A percentile compares a stretch with the other conserved stretches of the same genome.
phyloP scores from a whole-genome alignment of 176 grass and related monocot genomes.

The Metroxylon sagu region DNA sequence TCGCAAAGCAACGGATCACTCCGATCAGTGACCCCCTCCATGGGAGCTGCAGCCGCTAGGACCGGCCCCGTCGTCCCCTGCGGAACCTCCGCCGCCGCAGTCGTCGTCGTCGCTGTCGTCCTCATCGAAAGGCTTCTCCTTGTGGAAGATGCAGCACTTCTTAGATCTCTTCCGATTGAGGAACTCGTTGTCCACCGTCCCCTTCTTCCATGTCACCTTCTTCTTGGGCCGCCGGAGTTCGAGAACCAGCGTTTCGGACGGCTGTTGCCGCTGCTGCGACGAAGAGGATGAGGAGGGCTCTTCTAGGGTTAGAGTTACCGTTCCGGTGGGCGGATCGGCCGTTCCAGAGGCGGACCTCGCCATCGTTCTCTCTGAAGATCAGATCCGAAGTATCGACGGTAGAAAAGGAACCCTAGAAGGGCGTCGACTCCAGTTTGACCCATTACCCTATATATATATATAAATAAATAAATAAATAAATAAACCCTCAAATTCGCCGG shows the following conservation, averaged over 20 bases:
- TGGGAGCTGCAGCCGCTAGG: slow-evolving; percentile 36
- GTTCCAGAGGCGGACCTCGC: too few relatives aligned
- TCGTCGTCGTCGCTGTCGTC: slow-evolving; percentile 88
- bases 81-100: slow-evolving; percentile 7
- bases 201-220: slow-evolving; percentile 94
- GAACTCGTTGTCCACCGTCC: slow-evolving; percentile 92
- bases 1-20: too few relatives aligned
- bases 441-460: too few relatives aligned
- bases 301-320: slow-evolving; percentile 37
- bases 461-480: too few relatives aligned
- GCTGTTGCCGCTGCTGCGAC: slow-evolving; percentile 20
- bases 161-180: slow-evolving; percentile 90
- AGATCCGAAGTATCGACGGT: too few relatives aligned
- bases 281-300: slow-evolving; percentile 23
- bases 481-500: too few relatives aligned
- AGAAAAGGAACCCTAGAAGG: too few relatives aligned
- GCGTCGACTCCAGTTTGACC: too few relatives aligned
- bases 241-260: slow-evolving; percentile 51
- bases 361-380: too few relatives aligned
- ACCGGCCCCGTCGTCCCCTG: slow-evolving; percentile 3
- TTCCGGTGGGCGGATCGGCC: slow-evolving; percentile 17
- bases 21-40: slow-evolving; percentile 10
- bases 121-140: slow-evolving; percentile 84
- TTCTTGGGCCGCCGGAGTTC: slow-evolving; percentile 72
- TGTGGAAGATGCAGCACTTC: slow-evolving; percentile 98